Conservation (phyloP, 108 stramenopile species). For the Skeletonema potamos region DNA sequence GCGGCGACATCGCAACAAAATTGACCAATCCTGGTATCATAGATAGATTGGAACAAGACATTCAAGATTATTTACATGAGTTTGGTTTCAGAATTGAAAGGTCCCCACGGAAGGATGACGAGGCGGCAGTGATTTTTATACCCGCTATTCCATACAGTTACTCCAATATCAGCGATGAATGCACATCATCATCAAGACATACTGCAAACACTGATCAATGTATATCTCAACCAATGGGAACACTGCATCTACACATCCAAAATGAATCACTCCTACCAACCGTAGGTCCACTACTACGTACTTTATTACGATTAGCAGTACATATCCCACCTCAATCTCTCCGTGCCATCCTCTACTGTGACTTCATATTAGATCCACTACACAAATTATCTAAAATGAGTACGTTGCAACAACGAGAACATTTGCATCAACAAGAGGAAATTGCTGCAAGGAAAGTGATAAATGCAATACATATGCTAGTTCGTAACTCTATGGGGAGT, state of each 20-base stretch:
- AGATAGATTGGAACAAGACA: slow-evolving; percentile 35
- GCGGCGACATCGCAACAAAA: not conserved
- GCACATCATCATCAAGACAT: not conserved
- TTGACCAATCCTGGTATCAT: slow-evolving; percentile 50
- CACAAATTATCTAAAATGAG: slow-evolving; percentile 3
- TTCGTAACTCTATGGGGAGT: slow-evolving; percentile 50
- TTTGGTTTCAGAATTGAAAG: slow-evolving; percentile 28
- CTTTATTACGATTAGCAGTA: slow-evolving; percentile 25
- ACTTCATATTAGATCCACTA: slow-evolving; percentile 14
- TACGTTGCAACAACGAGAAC: not conserved
- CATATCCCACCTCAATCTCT: slow-evolving; percentile 23
- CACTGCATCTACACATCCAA: slow-evolving; percentile 26
- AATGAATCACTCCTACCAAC: slow-evolving; percentile 24
- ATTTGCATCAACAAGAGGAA: slow-evolving; percentile 14
- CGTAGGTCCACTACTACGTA: slow-evolving; percentile 43
- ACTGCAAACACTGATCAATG: not conserved
- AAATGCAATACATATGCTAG: slow-evolving; percentile 51
- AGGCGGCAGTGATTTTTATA: not conserved
- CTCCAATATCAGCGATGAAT: not conserved
- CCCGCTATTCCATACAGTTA: not conserved
- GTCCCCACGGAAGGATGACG: not conserved
- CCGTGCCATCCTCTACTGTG: slow-evolving; percentile 32
- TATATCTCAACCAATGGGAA: slow-evolving; percentile 9
- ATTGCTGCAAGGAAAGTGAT: slow-evolving; percentile 26
- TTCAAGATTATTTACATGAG: slow-evolving; percentile 22